A percentile compares a stretch with the other conserved stretches of the same genome.
Evolutionary conservation across 2,329 filamentous ascomycete species (phyloP).

Genomic region (Fusarium proliferatum): DNA sequence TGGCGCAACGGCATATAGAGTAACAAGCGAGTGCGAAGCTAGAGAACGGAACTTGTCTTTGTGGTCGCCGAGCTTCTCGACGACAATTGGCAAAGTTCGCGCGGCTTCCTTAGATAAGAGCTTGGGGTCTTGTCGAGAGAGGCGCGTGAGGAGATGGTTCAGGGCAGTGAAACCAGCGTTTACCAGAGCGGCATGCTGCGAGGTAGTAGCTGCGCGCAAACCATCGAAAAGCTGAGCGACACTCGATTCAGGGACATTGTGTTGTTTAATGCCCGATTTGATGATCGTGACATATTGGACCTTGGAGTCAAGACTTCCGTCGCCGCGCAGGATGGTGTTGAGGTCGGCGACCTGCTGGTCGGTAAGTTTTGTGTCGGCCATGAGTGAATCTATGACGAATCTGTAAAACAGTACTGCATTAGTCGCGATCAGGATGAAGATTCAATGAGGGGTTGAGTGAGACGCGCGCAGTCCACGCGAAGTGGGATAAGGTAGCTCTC

Average conservation of each 20-base stretch:
- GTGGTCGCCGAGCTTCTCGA: conserved; percentile 87
- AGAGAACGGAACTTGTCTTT: conserved; percentile 86
- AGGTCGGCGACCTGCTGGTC: conserved; percentile 69
- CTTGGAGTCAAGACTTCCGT: conserved; percentile 76
- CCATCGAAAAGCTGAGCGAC: conserved; percentile 84
- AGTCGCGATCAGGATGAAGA: conserved; percentile 17
- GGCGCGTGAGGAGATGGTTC: conserved; percentile 85
- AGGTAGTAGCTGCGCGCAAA: conserved; percentile 77
- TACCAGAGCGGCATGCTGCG: conserved; percentile 80
- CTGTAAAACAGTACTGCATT: conserved; percentile 18
- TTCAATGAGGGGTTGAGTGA: conserved; percentile 4
- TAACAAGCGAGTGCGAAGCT: conserved; percentile 79
- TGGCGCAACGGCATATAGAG: conserved; percentile 77
- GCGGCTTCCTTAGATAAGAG: conserved; percentile 76
- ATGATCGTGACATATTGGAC: conserved; percentile 76
- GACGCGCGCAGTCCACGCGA: conserved; percentile 25
- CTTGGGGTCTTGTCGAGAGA: conserved; percentile 86
- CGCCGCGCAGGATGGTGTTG: conserved; percentile 65
- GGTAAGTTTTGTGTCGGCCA: conserved; percentile 67
- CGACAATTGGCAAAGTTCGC: conserved; percentile 77
- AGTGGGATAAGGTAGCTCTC: conserved; percentile 23
- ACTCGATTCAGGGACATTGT: conserved; percentile 82
- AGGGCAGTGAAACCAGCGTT: conserved; percentile 89
- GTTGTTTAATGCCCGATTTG: conserved; percentile 92
- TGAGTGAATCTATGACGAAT: conserved; percentile 44